Base-by-base conservation (phyloP, 1,284 basidiomycete genomes). In the Phellinidium pouzarii region DNA sequence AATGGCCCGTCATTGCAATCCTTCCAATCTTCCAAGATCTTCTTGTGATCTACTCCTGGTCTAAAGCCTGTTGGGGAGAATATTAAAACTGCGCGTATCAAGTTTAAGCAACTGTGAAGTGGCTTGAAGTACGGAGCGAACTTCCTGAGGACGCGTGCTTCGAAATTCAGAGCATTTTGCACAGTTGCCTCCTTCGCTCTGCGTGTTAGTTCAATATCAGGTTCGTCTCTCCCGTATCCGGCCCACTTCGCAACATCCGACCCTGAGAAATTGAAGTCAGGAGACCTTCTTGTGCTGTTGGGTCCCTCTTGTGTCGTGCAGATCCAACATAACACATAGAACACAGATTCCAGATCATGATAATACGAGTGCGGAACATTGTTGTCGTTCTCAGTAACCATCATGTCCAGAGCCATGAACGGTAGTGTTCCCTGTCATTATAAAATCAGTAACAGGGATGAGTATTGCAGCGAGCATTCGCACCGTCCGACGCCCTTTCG, bases 341-440 rank as follows among this genome's bases (percentile, higher is more conserved):
- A 38, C 11, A 48, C 12, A 12, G 46, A 48, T 36, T 48, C 46
- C 11, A 48, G 46, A 12, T 48, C 46, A 26, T 48, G 34, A 23
- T 48, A 48, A 22, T 48, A 48, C 11, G 34, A 22, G 22, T 36
- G 46, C 14, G 3, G 8, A n/a, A 48, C 5, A 4, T 40, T 25
- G 20, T 43, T 43, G 19, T 20, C 8, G 3, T 20, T 7, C 20
- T 43, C 42, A 4, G 17, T 22, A 4, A 31, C 46, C 7, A 48
- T 5, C 27, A 48, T 38, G 6, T 38, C 34, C 12, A 37, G 34
- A 25, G 46, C 34, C 46, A 48, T 48, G n/a, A 48, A 48, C 6
- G 46, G 34, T 4, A 48, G 22, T 37, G 46, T 37, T 31, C 46
- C 46, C 46, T 48, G 31, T 23, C 20, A 2, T 2, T 17, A 19